Evolutionary conservation across 495 filamentous ascomycete species (phyloP).

Genomic region (Amniculicola lignicola): DNA sequence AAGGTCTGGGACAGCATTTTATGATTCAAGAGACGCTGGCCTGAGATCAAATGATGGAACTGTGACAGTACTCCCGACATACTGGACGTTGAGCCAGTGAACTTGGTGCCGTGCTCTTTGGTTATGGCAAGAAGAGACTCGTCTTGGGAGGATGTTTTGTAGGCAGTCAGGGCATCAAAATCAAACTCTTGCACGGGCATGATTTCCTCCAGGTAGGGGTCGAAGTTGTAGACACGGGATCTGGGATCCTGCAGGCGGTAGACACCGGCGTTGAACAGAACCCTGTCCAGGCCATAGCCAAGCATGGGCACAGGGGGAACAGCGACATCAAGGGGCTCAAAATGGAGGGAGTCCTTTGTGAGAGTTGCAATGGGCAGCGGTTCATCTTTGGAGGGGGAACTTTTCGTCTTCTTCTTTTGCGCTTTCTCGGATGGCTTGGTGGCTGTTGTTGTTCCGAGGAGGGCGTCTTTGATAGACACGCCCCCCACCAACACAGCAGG

Average conservation of each 20-base stretch:
- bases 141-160: slow-evolving; percentile 88
- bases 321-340: slow-evolving; percentile 50
- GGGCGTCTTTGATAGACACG: no score
- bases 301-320: slow-evolving; percentile 65
- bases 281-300: slow-evolving; percentile 78
- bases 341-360: slow-evolving; percentile 15
- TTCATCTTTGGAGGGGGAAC: neutral
- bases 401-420: neutral
- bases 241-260: slow-evolving; percentile 87
- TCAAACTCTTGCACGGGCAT: slow-evolving; percentile 93
- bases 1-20: slow-evolving; percentile 64
- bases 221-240: slow-evolving; percentile 89
- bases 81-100: slow-evolving; percentile 91
- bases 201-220: slow-evolving; percentile 85
- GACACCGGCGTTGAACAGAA: slow-evolving; percentile 92
- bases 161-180: slow-evolving; percentile 76
- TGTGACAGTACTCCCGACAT: slow-evolving; percentile 86
- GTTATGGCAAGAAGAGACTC: slow-evolving; percentile 63
- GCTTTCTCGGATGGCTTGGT: no score
- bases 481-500: no score
- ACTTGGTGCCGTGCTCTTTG: slow-evolving; percentile 66
- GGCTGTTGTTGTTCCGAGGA: no score
- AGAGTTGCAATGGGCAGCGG: slow-evolving; percentile 17
- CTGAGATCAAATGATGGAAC: slow-evolving; percentile 88
- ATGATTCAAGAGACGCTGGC: slow-evolving; percentile 71